Conservation (phyloP, 2,329 filamentous ascomycete genomes). For the Trichoderma sp. region DNA sequence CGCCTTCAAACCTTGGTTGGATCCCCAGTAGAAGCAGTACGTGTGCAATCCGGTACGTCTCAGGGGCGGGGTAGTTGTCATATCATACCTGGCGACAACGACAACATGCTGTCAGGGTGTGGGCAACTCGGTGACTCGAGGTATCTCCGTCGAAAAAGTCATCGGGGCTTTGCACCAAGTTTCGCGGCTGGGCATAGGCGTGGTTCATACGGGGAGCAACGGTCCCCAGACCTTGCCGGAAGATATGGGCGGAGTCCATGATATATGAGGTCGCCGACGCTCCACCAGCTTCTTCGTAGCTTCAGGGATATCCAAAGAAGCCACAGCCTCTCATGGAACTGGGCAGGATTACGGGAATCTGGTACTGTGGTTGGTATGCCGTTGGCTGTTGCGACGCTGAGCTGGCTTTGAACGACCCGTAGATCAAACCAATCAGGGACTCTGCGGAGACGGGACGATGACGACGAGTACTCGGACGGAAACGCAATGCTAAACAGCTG, state of each 20-base stretch:
- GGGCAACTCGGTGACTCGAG: constrained; percentile 65
- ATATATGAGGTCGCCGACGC: constrained; percentile 27
- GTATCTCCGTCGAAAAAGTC: constrained; percentile 53
- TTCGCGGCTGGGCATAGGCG: constrained; percentile 37
- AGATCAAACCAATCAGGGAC: neutral
- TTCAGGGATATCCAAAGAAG: neutral
- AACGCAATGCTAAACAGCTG: constrained; percentile 15
- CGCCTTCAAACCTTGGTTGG: neutral
- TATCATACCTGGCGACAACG: constrained; percentile 72
- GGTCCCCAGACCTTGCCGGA: constrained; percentile 58
- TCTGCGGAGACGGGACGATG: neutral
- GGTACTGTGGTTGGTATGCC: neutral
- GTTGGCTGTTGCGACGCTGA: constrained; percentile 9
- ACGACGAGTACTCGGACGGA: neutral
- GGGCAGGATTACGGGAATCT: neutral
- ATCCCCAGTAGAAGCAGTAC: neutral
- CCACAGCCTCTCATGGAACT: neutral
- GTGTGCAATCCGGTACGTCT: neutral
- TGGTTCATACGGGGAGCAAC: constrained; percentile 43
- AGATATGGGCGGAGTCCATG: constrained; percentile 63
- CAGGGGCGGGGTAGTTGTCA: neutral
- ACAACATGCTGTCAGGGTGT: constrained; percentile 78
- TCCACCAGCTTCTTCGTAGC: neutral
- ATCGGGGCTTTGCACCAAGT: constrained; percentile 38
- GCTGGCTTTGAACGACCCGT: neutral